phyloP scores from a whole-genome alignment of 768 basidiomycete genomes.

The Gelatoporia subvermispora region DNA sequence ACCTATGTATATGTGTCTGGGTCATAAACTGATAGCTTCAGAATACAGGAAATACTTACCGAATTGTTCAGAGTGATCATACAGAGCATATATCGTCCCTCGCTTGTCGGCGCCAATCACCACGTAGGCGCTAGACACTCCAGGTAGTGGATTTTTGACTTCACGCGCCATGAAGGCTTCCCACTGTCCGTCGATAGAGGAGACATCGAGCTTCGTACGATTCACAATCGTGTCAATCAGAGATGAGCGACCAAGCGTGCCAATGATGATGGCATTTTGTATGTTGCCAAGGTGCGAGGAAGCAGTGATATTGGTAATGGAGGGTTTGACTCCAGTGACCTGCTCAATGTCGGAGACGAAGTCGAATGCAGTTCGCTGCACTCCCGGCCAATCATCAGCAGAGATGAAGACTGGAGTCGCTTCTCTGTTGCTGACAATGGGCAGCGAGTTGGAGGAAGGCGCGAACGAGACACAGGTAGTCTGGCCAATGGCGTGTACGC shows the following conservation, averaged over 20 bases:
- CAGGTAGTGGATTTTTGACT: constrained; percentile 52
- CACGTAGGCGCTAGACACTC: constrained; percentile 56
- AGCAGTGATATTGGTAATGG: constrained; percentile 44
- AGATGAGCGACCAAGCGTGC: constrained; percentile 55
- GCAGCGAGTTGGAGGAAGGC: constrained; percentile 29
- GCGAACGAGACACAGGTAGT: constrained; percentile 42
- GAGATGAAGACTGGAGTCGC: constrained; percentile 48
- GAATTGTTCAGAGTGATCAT: constrained; percentile 68
- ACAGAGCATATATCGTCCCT: constrained; percentile 62
- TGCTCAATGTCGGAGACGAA: constrained; percentile 58
- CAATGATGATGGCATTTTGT: constrained; percentile 46
- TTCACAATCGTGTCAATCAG: constrained; percentile 50
- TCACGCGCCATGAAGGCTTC: constrained; percentile 53
- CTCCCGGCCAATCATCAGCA: constrained; percentile 57
- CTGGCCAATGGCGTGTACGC: constrained; percentile 43
- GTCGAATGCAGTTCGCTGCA: constrained; percentile 54
- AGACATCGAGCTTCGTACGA: constrained; percentile 49
- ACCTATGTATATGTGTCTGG: constrained; percentile 30
- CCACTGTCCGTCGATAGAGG: constrained; percentile 59
- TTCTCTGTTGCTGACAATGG: constrained; percentile 39
- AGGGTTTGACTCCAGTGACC: constrained; percentile 51
- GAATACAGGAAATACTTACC: constrained; percentile 37
- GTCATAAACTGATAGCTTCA: no score
- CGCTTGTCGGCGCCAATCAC: constrained; percentile 67
- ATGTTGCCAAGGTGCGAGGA: constrained; percentile 16